Percentiles rank a stretch among this genome's conserved stretches.
Evolutionary conservation across 495 filamentous ascomycete species (phyloP).

Genomic region (Penicillium malachiteum): DNA sequence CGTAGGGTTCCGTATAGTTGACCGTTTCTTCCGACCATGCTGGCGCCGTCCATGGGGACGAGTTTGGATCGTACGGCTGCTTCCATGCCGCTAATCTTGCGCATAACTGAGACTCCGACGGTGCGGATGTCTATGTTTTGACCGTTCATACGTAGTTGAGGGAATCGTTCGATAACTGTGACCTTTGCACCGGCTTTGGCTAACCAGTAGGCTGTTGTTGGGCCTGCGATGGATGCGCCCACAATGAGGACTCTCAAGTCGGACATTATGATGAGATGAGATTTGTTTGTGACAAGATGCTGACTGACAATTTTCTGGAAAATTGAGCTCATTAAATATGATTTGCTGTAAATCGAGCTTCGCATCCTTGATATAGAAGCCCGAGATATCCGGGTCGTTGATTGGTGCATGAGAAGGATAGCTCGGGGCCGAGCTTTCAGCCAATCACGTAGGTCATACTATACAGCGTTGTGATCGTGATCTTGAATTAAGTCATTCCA

Average conservation of each 20-base stretch:
- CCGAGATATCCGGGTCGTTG: too few species aligned
- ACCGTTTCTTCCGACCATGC: conserved; percentile 40
- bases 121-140: conserved; percentile 54
- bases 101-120: conserved; percentile 47
- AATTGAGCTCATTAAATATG: too few species aligned
- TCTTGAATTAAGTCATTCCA: too few species aligned
- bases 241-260: conserved; percentile 34
- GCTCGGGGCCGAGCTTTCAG: too few species aligned
- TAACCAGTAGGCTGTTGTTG: conserved; percentile 45
- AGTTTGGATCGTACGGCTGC: conserved; percentile 38
- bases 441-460: too few species aligned
- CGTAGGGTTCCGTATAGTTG: conserved; percentile 36
- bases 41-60: conserved; percentile 36
- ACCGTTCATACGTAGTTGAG: conserved; percentile 43
- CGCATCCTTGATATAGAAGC: too few species aligned
- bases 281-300: too few species aligned
- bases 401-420: too few species aligned
- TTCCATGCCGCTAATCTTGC: conserved; percentile 50
- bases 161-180: conserved; percentile 53
- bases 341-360: too few species aligned
- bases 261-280: conserved; percentile 24
- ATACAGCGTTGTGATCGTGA: too few species aligned
- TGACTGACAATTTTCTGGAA: too few species aligned
- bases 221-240: conserved; percentile 38
- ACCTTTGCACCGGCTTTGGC: conserved; percentile 47